Evolutionary conservation across 2,329 filamentous ascomycete genomes (phyloP), one percentile per base, ranked within the genome.

Genomic region (Alternaria ethzedia): DNA sequence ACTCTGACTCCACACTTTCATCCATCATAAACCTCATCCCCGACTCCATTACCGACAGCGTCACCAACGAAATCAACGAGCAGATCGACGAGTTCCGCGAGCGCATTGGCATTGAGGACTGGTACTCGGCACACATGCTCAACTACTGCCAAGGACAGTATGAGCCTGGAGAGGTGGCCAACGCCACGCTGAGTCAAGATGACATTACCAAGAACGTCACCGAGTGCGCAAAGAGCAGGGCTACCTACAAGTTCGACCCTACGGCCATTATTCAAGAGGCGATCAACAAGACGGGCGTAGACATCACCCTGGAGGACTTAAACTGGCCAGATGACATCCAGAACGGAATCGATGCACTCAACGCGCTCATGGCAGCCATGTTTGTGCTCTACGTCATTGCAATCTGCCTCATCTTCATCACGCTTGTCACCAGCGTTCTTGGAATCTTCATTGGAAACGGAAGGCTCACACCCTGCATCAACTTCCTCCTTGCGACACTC

Each of bases 351-450:
- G 72, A 83, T 36, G 82, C 83, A 0, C 80, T 90, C 47, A 81
- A 81, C 30, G 74, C 82, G 3, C 83, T 85, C 2, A 81, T 83
- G 63, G 82, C 83, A 23, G 85, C 84, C 3, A 85, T 85, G 63
- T 88, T 88, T 47, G 81, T 88, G 5, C 81, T 90, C 23, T 90
- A 90, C 75, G 85, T 85, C 69, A 83, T 90, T 44, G 85, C 85
- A 13, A 85, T 88, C 65, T 85, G 77, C 6, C 79, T 87, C 10
- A 83, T 86, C 15, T 85, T 84, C 9, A 44, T 87, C 9, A 81
- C 83, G 0, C 80, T 89, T 8, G 32, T 89, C 20, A 75, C 80
- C 15, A 81, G 84, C 4, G 58, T 85, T 4, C 65, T 82, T 32
- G 82, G 82, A 3, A 63, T 87, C 56, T 81, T 88, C 66, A 65